Evolutionary conservation across 139 green algal species (phyloP).

Genomic region (Chlamydomonas asymmetrica): DNA sequence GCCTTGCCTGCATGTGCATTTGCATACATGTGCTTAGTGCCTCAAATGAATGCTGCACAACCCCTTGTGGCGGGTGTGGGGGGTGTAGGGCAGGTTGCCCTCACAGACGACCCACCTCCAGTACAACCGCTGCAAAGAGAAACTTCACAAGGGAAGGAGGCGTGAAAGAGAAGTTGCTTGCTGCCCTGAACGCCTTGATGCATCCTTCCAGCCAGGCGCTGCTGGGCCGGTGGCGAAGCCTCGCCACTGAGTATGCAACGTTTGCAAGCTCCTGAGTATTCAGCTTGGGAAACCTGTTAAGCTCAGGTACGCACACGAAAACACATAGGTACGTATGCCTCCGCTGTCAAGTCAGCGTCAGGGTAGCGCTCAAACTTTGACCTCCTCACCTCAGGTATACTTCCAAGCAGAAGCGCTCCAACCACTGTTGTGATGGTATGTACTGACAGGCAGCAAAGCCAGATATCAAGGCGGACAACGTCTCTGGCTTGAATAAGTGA

Average conservation of each 20-base stretch:
- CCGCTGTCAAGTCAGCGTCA: background rate
- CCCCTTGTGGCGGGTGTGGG: background rate
- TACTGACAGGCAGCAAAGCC: constrained; percentile 1
- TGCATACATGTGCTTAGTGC: background rate
- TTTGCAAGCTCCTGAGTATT: constrained; percentile 1
- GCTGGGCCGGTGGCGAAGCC: constrained; percentile 2
- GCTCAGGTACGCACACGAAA: background rate
- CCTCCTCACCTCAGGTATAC: constrained; percentile 9
- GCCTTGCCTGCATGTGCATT: background rate
- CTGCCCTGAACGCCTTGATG: constrained; percentile 11
- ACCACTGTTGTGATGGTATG: background rate
- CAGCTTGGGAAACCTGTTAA: background rate
- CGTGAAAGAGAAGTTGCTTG: background rate
- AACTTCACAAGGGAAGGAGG: background rate
- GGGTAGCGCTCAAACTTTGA: background rate
- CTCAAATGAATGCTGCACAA: too few species aligned
- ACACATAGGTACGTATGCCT: background rate
- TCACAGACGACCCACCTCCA: background rate
- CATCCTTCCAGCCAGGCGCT: background rate
- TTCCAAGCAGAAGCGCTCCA: constrained; percentile 10
- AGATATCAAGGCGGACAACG: constrained; percentile 3
- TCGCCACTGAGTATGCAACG: background rate
- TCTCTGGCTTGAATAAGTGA: background rate
- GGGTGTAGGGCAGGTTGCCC: background rate
- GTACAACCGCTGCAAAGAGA: background rate